These are phyloP conservation scores for Fomitopsis serialis DNA, from an alignment of 768 basidiomycete genomes.

Conservation along the genomic window DNA sequence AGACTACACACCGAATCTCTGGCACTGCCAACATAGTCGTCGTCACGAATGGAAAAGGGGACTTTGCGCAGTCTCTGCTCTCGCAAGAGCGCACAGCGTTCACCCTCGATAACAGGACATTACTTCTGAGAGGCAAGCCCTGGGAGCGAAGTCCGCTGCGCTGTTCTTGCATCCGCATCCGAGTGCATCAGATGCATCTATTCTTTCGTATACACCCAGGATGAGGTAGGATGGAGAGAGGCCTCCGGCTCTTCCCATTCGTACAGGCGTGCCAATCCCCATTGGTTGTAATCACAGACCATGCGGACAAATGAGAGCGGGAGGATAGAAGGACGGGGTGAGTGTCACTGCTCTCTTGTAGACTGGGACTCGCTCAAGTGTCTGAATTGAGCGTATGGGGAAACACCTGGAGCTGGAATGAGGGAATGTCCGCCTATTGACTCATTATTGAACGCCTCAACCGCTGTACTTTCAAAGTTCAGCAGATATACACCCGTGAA, in stretches of 20 bases:
- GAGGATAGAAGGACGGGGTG: conserved; percentile 81
- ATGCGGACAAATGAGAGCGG: conserved; percentile 61
- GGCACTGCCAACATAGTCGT: conserved; percentile 50
- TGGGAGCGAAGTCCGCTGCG: conserved; percentile 27
- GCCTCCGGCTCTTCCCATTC: conserved; percentile 73
- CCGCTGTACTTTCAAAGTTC: no score
- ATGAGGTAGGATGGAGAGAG: conserved; percentile 56
- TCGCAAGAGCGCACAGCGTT: conserved; percentile 14
- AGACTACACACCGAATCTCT: conserved; percentile 19
- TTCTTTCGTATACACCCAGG: conserved; percentile 60
- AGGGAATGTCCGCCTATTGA: conserved; percentile 29
- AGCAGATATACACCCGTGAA: no score
- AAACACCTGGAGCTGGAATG: conserved; percentile 29
- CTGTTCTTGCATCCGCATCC: conserved; percentile 71
- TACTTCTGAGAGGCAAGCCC: conserved; percentile 12
- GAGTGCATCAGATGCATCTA: conserved; percentile 22
- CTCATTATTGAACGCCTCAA: no score
- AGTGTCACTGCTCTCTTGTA: conserved; percentile 15
- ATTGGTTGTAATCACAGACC: conserved; percentile 61
- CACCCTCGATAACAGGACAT: not conserved
- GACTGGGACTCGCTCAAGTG: not conserved
- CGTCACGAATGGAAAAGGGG: conserved; percentile 36
- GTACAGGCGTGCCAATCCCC: conserved; percentile 73
- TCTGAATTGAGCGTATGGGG: conserved; percentile 26
- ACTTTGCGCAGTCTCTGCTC: conserved; percentile 16